Evolutionary conservation across 1,284 basidiomycete genomes (phyloP).

Genomic region (Waitea zeae): DNA sequence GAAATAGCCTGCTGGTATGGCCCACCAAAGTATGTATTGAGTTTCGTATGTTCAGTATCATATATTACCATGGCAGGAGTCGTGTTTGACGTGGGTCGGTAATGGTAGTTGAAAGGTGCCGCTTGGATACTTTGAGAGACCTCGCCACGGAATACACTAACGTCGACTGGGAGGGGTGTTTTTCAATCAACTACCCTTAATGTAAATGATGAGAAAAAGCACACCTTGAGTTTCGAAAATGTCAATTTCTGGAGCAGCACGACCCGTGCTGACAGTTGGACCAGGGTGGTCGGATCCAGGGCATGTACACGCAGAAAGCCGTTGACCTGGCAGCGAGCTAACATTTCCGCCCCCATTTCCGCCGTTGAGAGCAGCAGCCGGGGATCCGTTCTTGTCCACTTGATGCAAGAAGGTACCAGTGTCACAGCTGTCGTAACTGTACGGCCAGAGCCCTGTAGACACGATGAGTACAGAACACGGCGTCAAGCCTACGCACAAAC

Average conservation of each 20-base stretch:
- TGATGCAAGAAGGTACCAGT: slow-evolving; percentile 76
- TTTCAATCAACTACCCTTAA: neutral
- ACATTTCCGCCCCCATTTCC: slow-evolving; percentile 22
- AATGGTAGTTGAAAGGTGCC: slow-evolving; percentile 65
- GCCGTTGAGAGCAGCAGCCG: slow-evolving; percentile 31
- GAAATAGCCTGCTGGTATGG: slow-evolving; percentile 68
- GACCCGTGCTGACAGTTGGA: slow-evolving; percentile 28
- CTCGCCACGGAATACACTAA: slow-evolving; percentile 22
- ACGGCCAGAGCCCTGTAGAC: slow-evolving; percentile 43
- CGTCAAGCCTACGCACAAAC: slow-evolving; percentile 1
- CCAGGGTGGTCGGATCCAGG: slow-evolving; percentile 47
- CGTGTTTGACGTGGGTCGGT: slow-evolving; percentile 34
- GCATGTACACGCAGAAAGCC: slow-evolving; percentile 36
- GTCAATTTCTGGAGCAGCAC: slow-evolving; percentile 51
- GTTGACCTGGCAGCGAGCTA: slow-evolving; percentile 38
- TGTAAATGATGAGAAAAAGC: neutral
- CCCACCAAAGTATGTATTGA: slow-evolving; percentile 67
- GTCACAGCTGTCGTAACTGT: slow-evolving; percentile 70
- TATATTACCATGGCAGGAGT: slow-evolving; percentile 34
- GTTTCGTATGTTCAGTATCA: slow-evolving; percentile 28
- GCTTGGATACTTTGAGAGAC: slow-evolving; percentile 69
- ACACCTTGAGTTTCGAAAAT: slow-evolving; percentile 37
- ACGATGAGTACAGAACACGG: neutral
- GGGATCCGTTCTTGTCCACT: slow-evolving; percentile 34
- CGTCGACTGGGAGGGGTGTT: slow-evolving; percentile 14